These are phyloP conservation scores for Stachybotrys echinatus DNA, from an alignment of 2,329 filamentous ascomycete species.

Conservation along the genomic window DNA sequence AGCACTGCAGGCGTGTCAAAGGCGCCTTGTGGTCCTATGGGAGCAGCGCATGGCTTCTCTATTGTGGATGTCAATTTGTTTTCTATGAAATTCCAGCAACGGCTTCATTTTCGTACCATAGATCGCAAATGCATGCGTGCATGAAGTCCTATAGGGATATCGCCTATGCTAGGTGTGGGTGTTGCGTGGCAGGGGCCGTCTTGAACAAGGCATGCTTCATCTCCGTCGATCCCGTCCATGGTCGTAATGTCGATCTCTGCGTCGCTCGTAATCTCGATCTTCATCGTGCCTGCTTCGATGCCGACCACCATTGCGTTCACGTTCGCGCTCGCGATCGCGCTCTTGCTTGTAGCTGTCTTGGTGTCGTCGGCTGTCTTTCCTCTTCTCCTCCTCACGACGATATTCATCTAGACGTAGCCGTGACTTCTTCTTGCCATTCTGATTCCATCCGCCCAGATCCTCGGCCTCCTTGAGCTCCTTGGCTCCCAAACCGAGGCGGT, in stretches of 20 bases:
- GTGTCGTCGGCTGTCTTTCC: constrained; percentile 34
- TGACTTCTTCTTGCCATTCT: constrained; percentile 53
- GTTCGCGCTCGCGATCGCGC: constrained; percentile 31
- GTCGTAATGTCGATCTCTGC: constrained; percentile 15
- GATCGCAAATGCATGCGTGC: no score
- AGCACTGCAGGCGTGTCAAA: no score
- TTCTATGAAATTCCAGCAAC: background rate
- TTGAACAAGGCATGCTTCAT: no score
- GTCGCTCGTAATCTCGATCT: constrained; percentile 23
- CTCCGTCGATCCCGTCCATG: constrained; percentile 15
- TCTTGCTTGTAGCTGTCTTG: constrained; percentile 43
- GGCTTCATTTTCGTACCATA: background rate
- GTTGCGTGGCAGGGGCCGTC: no score
- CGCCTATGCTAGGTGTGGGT: constrained; percentile 1
- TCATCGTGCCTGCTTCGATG: constrained; percentile 26
- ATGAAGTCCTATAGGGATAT: no score
- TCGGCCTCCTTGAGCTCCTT: constrained; percentile 69
- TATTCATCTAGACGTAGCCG: constrained; percentile 47
- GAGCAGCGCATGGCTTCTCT: background rate
- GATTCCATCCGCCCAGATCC: constrained; percentile 78
- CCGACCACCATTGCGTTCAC: constrained; percentile 26
- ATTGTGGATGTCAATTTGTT: background rate
- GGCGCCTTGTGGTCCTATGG: background rate
- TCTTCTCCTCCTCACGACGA: constrained; percentile 34
- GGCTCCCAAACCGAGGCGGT: constrained; percentile 81